Percentiles rank a stretch among this genome's conserved stretches.
Conservation (phyloP, 192 early-diverging fungal species). For the Rhizoclosmatium sp. region DNA sequence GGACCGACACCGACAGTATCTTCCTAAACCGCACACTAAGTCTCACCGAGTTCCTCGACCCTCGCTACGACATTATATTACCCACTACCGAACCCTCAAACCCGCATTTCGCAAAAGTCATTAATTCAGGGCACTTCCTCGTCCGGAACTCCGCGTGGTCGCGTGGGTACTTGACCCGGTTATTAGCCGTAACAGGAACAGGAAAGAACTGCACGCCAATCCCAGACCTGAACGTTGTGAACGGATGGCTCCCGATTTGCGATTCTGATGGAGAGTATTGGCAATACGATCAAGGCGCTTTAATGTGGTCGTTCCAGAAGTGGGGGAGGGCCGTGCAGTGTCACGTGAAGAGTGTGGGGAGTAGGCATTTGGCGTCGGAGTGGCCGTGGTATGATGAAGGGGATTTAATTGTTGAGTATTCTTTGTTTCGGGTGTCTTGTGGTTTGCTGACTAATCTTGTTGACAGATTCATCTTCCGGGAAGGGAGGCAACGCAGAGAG, state of each 20-base stretch:
- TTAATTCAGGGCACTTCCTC: conserved; percentile 20
- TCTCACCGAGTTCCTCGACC: conserved; percentile 8
- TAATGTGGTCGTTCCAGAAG: not conserved
- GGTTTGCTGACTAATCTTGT: not conserved
- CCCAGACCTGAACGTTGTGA: not conserved
- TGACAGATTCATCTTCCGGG: conserved; percentile 23
- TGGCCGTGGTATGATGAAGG: conserved; percentile 28
- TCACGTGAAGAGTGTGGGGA: not conserved
- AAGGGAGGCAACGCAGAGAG: not conserved
- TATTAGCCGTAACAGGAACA: not conserved
- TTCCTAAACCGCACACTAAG: conserved; percentile 6
- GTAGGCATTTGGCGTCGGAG: conserved; percentile 6
- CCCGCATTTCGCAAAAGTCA: not conserved
- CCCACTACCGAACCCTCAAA: conserved; percentile 21
- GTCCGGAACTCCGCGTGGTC: conserved; percentile 22
- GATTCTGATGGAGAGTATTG: not conserved
- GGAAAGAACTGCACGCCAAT: not conserved
- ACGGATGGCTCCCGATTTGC: conserved; percentile 15
- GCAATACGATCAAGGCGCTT: conserved; percentile 9
- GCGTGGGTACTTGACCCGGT: not conserved
- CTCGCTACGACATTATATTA: conserved; percentile 6
- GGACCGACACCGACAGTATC: conserved; percentile 7
- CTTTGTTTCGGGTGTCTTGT: not conserved
- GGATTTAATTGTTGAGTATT: conserved; percentile 1
- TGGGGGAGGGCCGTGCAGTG: not conserved